Evolutionary conservation across 306 rosid genomes (phyloP), one percentile per base, ranked within the genome.

Genomic region (Carpinus fangiana): DNA sequence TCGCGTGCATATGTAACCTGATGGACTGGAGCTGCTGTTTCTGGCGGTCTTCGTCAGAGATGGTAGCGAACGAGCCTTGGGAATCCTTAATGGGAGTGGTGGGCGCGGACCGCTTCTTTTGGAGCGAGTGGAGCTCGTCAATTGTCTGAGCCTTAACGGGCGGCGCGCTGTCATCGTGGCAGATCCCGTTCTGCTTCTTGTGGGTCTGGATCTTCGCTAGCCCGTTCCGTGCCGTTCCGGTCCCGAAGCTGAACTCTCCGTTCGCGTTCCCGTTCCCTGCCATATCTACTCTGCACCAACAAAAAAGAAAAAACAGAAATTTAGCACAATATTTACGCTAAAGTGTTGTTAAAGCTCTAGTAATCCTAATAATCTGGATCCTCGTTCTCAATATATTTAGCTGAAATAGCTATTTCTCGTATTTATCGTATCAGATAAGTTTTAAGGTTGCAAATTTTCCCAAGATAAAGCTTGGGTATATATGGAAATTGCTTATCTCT

Each of bases 71-170:
- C 7, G 86, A 78, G 50, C 81, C 69, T 23, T 56, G 84, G 56
- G 20, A 2, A 1, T 81, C 90, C 2, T 84, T 80, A 16, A 81
- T 79, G 55, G 98, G 98, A 4, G 98, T 94, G 74, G 83, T 78
- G 17, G 98, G 98, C 8, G 91, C 85, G 0, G 98, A 84, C 72
- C 21, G 90, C 79, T 94, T 94, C 87, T 55, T 84, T 87, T 94
- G 98, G 13, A 94, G 81, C 16, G 93, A 92, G 76, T 92, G 98
- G 57, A 94, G 93, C 83, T 94, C 97, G 21, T 92, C 97, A 2
- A 94, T 81, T 4, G 97, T 92, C 38, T 89, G 76, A 47, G 93
- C 98, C 65, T 84, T 94, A 66, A 94, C 92, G 0, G 98, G 80
- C 0, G 91, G 85, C 41, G 45, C 88, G 73, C 97, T 92, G 83